phyloP scores from a whole-genome alignment of 1,284 basidiomycete species.

The Moesziomyces globuligerus region DNA sequence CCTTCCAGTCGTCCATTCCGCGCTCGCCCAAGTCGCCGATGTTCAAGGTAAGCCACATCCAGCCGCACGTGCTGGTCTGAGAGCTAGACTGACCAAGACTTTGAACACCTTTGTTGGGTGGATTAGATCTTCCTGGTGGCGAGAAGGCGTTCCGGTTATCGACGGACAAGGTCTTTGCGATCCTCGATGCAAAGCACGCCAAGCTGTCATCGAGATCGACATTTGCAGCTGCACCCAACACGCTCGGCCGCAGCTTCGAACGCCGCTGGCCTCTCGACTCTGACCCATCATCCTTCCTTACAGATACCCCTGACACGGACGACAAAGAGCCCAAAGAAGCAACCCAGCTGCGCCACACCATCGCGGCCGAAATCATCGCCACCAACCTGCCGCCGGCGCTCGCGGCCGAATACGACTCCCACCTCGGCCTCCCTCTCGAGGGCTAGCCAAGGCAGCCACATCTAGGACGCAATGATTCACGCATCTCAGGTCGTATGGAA shows the following conservation, averaged over 20 bases:
- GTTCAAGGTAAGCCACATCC: slow-evolving; percentile 30
- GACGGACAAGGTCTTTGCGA: slow-evolving; percentile 11
- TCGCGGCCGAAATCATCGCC: slow-evolving; percentile 32
- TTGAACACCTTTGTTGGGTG: background rate
- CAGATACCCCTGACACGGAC: background rate
- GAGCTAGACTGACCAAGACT: background rate
- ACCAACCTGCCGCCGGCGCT: slow-evolving; percentile 18
- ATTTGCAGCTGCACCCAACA: slow-evolving; percentile 35
- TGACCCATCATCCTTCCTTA: slow-evolving; percentile 23
- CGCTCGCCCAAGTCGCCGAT: slow-evolving; percentile 25
- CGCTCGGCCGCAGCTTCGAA: slow-evolving; percentile 33
- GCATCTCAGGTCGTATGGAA: slow-evolving; percentile 1
- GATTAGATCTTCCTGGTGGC: slow-evolving; percentile 34
- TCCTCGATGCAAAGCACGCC: slow-evolving; percentile 29
- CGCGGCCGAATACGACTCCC: slow-evolving; percentile 18
- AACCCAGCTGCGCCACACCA: slow-evolving; percentile 12
- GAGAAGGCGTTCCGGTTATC: slow-evolving; percentile 36
- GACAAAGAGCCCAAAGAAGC: slow-evolving; percentile 23
- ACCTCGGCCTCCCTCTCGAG: slow-evolving; percentile 7
- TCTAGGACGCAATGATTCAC: background rate
- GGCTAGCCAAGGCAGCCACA: background rate
- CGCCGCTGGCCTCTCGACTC: slow-evolving; percentile 27
- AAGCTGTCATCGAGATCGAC: slow-evolving; percentile 10
- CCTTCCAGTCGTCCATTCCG: slow-evolving; percentile 3
- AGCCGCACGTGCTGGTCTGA: background rate